Percentiles rank a stretch among this genome's conserved stretches.
These are phyloP conservation scores for Trebouxiophyceae sp. DNA, from an alignment of 163 green algal genomes.

Conservation along the genomic window DNA sequence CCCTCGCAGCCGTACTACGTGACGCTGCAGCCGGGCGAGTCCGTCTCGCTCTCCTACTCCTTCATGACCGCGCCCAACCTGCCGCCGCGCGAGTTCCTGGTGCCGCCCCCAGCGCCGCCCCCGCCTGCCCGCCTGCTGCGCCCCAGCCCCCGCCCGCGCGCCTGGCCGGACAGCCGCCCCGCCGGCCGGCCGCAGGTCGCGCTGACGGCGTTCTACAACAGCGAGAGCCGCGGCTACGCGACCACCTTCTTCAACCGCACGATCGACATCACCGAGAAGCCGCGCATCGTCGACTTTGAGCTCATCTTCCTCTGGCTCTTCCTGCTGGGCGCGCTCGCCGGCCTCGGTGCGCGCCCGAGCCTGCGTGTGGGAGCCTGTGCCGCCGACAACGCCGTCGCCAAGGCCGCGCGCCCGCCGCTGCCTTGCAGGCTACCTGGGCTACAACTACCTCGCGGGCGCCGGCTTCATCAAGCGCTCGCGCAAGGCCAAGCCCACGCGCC, in stretches of 20 bases:
- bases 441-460: not conserved
- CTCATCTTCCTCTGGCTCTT: conserved; percentile 7
- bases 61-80: conserved; percentile 2
- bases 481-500: not conserved
- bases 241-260: conserved; percentile 18
- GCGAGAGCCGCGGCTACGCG: not conserved
- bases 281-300: conserved; percentile 7
- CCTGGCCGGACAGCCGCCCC: not conserved
- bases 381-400: no score
- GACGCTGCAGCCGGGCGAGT: not conserved
- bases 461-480: not conserved
- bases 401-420: no score
- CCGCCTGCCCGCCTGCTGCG: not conserved
- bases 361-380: no score
- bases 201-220: conserved; percentile 7
- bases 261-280: conserved; percentile 11
- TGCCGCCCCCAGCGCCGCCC: not conserved
- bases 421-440: not conserved
- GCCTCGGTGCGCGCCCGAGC: not conserved
- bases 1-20: not conserved
- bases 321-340: not conserved
- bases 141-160: conserved; percentile 2
- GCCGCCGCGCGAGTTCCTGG: conserved; percentile 5
- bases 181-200: conserved; percentile 1
- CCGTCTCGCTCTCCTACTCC: conserved; percentile 3